phyloP scores from a whole-genome alignment of 1,139 yeast genomes.

The Nakaseomyces kungkrabaensis region DNA sequence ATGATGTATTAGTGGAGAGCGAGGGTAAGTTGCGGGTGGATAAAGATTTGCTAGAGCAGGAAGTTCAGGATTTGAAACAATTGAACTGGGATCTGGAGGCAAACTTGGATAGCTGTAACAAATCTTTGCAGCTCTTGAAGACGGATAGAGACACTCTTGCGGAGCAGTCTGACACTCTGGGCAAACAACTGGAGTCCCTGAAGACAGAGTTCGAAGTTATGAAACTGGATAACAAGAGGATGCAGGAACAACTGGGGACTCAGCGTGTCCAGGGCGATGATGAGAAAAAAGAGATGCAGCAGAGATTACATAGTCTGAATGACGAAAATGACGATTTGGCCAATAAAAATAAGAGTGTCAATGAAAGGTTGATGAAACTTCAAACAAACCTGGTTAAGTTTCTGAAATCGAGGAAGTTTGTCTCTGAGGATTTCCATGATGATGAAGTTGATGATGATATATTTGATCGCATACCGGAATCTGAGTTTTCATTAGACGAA shows the following conservation, averaged over 20 bases:
- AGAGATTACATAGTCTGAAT: constrained; percentile 46
- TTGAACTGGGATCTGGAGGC: constrained; percentile 5
- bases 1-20: constrained; percentile 13
- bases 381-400: constrained; percentile 18
- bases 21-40: background rate
- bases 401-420: constrained; percentile 46
- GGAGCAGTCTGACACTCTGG: constrained; percentile 25
- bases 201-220: constrained; percentile 44
- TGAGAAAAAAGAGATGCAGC: constrained; percentile 41
- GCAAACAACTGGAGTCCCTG: constrained; percentile 25
- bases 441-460: background rate
- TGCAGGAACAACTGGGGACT: constrained; percentile 33
- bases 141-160: constrained; percentile 20
- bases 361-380: background rate
- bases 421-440: background rate
- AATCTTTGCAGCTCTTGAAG: constrained; percentile 23
- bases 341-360: constrained; percentile 6
- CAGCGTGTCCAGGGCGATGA: constrained; percentile 31
- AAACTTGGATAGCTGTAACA: constrained; percentile 1
- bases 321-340: constrained; percentile 43
- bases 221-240: constrained; percentile 34
- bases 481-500: background rate
- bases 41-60: background rate
- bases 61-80: constrained; percentile 1
- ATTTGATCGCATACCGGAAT: background rate